Percentiles rank a stretch among this genome's conserved stretches.
phyloP scores from a whole-genome alignment of 345 rosid species.

The Gossypium mustelinum region DNA sequence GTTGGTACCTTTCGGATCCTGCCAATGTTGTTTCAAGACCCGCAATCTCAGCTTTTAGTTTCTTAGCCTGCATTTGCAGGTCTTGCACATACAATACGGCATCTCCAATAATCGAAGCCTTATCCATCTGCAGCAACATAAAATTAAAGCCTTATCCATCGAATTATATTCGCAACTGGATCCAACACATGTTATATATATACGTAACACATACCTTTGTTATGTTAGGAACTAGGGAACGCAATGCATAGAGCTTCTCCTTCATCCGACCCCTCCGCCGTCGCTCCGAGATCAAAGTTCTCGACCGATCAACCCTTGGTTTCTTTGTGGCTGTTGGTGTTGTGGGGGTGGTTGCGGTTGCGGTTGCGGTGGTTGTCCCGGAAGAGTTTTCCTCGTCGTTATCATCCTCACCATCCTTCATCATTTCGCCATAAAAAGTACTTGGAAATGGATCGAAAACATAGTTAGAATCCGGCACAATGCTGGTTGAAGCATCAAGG shows the following conservation, averaged over 20 bases:
- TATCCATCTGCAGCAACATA: conserved; percentile 70
- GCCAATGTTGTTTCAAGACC: conserved; percentile 56
- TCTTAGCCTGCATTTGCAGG: conserved; percentile 61
- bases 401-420: conserved; percentile 32
- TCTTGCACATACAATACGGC: conserved; percentile 74
- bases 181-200: background rate
- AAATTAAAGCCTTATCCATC: background rate
- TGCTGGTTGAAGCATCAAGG: conserved; percentile 13
- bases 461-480: conserved; percentile 29
- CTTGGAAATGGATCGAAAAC: conserved; percentile 31
- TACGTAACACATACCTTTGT: conserved; percentile 51
- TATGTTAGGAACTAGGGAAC: conserved; percentile 87
- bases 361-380: conserved; percentile 40
- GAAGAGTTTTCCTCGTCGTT: conserved; percentile 57
- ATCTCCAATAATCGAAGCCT: conserved; percentile 92
- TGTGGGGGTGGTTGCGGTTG: conserved; percentile 23
- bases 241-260: conserved; percentile 78
- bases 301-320: conserved; percentile 57
- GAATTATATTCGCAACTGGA: background rate
- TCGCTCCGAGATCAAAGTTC: conserved; percentile 69
- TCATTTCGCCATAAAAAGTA: conserved; percentile 31
- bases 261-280: conserved; percentile 76
- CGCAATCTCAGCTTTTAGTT: conserved; percentile 64
- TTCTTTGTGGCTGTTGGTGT: conserved; percentile 27
- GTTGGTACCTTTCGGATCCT: conserved; percentile 27